Percentiles rank a stretch among this genome's conserved stretches.
These are phyloP conservation scores for Euphorbia lathyris DNA, from an alignment of 345 rosid genomes.

Conservation along the genomic window DNA sequence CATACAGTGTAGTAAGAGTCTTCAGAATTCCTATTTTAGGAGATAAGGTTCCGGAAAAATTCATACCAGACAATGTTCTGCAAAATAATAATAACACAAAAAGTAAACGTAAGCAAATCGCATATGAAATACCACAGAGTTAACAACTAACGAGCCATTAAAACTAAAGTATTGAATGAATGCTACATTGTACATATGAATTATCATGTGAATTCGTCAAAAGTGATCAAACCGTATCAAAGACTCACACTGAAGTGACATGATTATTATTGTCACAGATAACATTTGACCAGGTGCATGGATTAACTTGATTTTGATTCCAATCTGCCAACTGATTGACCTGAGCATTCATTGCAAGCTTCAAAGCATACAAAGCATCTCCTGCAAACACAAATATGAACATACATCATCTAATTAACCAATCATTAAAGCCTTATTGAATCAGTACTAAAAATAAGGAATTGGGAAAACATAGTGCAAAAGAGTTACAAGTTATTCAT, in stretches of 20 bases:
- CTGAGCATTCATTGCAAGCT: constrained; percentile 46
- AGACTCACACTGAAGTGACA: constrained; percentile 76
- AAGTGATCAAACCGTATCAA: constrained; percentile 3
- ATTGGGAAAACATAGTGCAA: not conserved
- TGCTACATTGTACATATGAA: constrained; percentile 7
- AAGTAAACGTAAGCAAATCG: not conserved
- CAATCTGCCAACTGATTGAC: constrained; percentile 59
- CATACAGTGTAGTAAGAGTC: constrained; percentile 74
- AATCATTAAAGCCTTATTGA: constrained; percentile 10
- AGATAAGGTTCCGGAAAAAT: constrained; percentile 73
- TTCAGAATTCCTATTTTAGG: constrained; percentile 60
- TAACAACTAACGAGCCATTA: not conserved
- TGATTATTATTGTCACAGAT: constrained; percentile 46
- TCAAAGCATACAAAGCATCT: constrained; percentile 62
- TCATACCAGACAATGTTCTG: constrained; percentile 79
- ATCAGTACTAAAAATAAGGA: constrained; percentile 7
- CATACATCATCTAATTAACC: constrained; percentile 23
- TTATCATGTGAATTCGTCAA: not conserved
- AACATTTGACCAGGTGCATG: constrained; percentile 91
- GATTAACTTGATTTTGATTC: constrained; percentile 80
- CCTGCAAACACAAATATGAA: constrained; percentile 46
- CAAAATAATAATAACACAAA: constrained; percentile 17
- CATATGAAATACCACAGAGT: constrained; percentile 13
- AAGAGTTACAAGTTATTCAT: not conserved
- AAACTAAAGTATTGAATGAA: constrained; percentile 8